Conservation (phyloP, 768 basidiomycete species). For the Kwoniella europaea region DNA sequence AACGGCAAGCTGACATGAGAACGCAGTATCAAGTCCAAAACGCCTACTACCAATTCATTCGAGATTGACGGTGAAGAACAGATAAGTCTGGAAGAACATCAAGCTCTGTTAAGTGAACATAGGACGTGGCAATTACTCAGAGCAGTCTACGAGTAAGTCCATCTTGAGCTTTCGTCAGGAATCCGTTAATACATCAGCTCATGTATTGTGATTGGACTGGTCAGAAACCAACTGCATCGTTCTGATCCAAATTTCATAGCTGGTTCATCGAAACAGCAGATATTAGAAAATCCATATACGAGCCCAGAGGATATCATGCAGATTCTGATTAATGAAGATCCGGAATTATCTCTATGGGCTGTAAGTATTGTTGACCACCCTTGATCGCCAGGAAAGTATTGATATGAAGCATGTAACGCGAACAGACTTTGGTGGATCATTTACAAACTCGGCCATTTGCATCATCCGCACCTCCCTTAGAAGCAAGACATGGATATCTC, state of each 20-base stretch:
- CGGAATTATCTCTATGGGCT: conserved; percentile 44
- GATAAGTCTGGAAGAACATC: conserved; percentile 36
- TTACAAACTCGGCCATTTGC: conserved; percentile 46
- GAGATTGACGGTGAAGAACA: conserved; percentile 36
- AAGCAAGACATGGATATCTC: conserved; percentile 53
- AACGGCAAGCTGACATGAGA: not conserved
- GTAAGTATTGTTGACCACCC: conserved; percentile 25
- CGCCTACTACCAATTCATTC: conserved; percentile 21
- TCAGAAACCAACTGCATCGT: conserved; percentile 42
- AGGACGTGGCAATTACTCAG: conserved; percentile 52
- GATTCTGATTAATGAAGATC: conserved; percentile 44
- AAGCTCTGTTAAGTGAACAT: conserved; percentile 47
- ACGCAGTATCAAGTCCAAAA: conserved; percentile 30
- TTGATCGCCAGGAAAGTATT: conserved; percentile 1
- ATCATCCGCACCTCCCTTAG: conserved; percentile 42
- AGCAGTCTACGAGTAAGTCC: conserved; percentile 44
- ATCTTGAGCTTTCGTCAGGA: not conserved
- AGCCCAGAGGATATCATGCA: conserved; percentile 48
- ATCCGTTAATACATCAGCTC: not conserved
- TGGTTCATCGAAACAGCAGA: conserved; percentile 29
- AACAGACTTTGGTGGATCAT: conserved; percentile 49
- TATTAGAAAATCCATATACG: conserved; percentile 44
- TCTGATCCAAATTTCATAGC: conserved; percentile 37
- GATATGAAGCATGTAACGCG: not conserved
- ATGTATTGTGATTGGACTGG: not conserved